Evolutionary conservation across 805 yeast genomes (phyloP).

Genomic region (Saturnispora mendoncae): DNA sequence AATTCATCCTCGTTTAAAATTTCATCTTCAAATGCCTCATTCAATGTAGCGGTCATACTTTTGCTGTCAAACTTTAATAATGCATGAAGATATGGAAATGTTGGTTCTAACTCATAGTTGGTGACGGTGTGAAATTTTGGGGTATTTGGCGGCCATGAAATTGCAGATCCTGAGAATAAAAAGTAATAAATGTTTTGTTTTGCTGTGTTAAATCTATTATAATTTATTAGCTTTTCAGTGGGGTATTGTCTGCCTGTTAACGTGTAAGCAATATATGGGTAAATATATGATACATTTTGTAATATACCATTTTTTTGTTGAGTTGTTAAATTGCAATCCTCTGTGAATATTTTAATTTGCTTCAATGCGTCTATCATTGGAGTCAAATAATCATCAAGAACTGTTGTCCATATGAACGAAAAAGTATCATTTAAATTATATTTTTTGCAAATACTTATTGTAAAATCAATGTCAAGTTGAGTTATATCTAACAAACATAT

Average conservation of each 20-base stretch:
- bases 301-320: constrained; percentile 9
- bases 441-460: constrained; percentile 52
- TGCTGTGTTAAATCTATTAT: constrained; percentile 29
- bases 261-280: constrained; percentile 56
- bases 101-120: constrained; percentile 32
- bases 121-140: constrained; percentile 29
- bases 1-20: constrained; percentile 54
- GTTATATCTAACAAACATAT: constrained; percentile 60
- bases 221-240: constrained; percentile 42
- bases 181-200: constrained; percentile 46
- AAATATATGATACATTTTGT: constrained; percentile 31
- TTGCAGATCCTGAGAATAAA: constrained; percentile 48
- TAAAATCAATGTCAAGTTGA: constrained; percentile 69
- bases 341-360: constrained; percentile 19
- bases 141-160: constrained; percentile 38
- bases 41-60: constrained; percentile 57
- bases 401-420: constrained; percentile 61
- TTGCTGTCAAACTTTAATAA: constrained; percentile 49
- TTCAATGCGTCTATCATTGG: constrained; percentile 58
- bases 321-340: constrained; percentile 12
- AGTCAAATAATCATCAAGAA: constrained; percentile 60
- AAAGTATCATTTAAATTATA: constrained; percentile 53
- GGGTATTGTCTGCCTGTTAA: constrained; percentile 80
- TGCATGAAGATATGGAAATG: constrained; percentile 62
- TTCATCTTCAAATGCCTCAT: constrained; percentile 79